Evolutionary conservation across 2,329 filamentous ascomycete species (phyloP).

Genomic region (Fusarium burgessii): DNA sequence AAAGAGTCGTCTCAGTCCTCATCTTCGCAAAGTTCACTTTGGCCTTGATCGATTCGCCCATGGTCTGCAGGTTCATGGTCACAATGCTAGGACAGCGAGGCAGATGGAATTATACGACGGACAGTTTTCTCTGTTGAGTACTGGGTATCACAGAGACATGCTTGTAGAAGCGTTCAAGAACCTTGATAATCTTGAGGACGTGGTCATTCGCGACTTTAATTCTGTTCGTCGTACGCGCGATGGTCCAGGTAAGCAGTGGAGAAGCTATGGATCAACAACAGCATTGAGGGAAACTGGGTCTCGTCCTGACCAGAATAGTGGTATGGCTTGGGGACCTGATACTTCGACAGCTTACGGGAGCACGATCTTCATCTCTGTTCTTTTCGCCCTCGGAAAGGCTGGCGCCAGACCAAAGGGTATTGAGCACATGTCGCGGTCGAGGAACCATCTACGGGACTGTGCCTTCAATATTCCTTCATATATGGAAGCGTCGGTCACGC

Average conservation of each 20-base stretch:
- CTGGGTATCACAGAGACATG: conserved; percentile 64
- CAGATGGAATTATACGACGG: conserved; percentile 39
- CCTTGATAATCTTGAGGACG: conserved; percentile 64
- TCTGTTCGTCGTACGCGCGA: conserved; percentile 64
- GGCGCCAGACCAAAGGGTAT: conserved; percentile 55
- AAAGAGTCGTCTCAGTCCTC: conserved; percentile 55
- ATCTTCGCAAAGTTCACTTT: conserved; percentile 54
- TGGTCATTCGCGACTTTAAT: conserved; percentile 71
- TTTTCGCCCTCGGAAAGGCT: conserved; percentile 58
- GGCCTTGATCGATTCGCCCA: conserved; percentile 46
- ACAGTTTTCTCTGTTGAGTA: conserved; percentile 51
- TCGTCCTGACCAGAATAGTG: conserved; percentile 17
- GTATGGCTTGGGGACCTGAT: neutral
- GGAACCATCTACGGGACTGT: conserved; percentile 51
- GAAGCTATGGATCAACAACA: conserved; percentile 64
- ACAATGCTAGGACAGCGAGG: conserved; percentile 21
- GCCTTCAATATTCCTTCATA: conserved; percentile 62
- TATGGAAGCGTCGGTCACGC: conserved; percentile 51
- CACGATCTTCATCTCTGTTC: conserved; percentile 55
- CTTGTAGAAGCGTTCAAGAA: conserved; percentile 67
- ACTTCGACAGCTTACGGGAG: conserved; percentile 42
- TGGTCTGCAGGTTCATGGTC: neutral
- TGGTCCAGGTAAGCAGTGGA: conserved; percentile 57
- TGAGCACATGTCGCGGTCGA: conserved; percentile 59
- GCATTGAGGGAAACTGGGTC: conserved; percentile 52